phyloP scores from a whole-genome alignment of 2,329 filamentous ascomycete genomes.

The Cladosporium sphaerospermum region DNA sequence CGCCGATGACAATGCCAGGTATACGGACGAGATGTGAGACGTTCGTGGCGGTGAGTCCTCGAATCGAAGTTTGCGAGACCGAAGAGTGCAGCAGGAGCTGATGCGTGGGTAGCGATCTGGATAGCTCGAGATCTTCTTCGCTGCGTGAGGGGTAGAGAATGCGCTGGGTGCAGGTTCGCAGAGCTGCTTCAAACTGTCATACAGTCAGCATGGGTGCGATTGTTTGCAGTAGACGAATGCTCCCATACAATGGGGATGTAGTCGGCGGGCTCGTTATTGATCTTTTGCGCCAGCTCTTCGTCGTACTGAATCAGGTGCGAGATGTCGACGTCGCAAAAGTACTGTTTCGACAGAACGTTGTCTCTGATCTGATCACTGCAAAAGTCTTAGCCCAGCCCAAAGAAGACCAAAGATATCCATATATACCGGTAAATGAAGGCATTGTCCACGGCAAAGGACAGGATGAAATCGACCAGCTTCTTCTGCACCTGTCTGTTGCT shows the following conservation, averaged over 20 bases:
- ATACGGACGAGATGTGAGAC: slow-evolving; percentile 94
- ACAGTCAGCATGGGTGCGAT: slow-evolving; percentile 19
- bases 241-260: slow-evolving; percentile 78
- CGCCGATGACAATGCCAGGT: slow-evolving; percentile 94
- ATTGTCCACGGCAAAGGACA: slow-evolving; percentile 91
- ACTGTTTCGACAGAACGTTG: slow-evolving; percentile 89
- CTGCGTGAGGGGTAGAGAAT: slow-evolving; percentile 79
- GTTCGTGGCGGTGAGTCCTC: slow-evolving; percentile 84
- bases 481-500: slow-evolving; percentile 56
- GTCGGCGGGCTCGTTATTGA: slow-evolving; percentile 84
- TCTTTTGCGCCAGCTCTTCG: slow-evolving; percentile 83
- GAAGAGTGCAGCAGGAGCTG: slow-evolving; percentile 92
- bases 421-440: slow-evolving; percentile 84
- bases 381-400: slow-evolving; percentile 26
- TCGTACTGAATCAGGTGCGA: slow-evolving; percentile 94
- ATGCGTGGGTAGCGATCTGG: slow-evolving; percentile 61
- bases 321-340: slow-evolving; percentile 93
- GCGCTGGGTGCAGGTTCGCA: slow-evolving; percentile 85
- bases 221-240: background rate
- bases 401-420: too few species aligned
- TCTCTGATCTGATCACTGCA: slow-evolving; percentile 86
- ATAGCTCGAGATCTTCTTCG: slow-evolving; percentile 51
- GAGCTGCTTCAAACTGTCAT: slow-evolving; percentile 75
- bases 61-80: slow-evolving; percentile 84
- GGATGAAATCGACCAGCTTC: slow-evolving; percentile 81